Evolutionary conservation across 345 rosid species (phyloP).

Genomic region (Salix suchowensis): DNA sequence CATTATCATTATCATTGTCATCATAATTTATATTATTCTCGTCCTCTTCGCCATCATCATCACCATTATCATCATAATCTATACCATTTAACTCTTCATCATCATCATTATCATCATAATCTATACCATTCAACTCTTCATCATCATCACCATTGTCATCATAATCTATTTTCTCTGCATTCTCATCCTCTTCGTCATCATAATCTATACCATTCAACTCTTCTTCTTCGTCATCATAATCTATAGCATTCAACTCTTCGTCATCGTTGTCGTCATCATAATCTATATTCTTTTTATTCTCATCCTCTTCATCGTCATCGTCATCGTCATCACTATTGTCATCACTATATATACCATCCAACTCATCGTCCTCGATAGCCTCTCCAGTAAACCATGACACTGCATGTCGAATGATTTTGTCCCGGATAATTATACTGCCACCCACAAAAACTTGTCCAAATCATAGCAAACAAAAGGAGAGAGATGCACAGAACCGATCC

Average conservation of each 20-base stretch:
- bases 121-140: slow-evolving; percentile 5
- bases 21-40: not conserved
- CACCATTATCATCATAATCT: not conserved
- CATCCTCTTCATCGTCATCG: not conserved
- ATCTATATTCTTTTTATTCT: no score
- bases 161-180: no score
- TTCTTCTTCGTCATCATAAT: not conserved
- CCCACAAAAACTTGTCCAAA: not conserved
- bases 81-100: no score
- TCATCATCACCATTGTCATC: no score
- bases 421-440: slow-evolving; percentile 13
- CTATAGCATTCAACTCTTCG: not conserved
- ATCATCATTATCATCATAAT: not conserved
- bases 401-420: slow-evolving; percentile 23
- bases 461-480: not conserved
- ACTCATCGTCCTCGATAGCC: slow-evolving; percentile 8
- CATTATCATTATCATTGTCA: not conserved
- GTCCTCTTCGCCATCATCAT: no score
- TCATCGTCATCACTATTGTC: not conserved
- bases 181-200: not conserved
- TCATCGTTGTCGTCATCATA: no score
- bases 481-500: not conserved
- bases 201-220: not conserved
- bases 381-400: slow-evolving; percentile 24
- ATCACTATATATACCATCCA: slow-evolving; percentile 1